A percentile compares a stretch with the other conserved stretches of the same genome.
These are phyloP conservation scores for Chrysoporthe cubensis DNA, from an alignment of 2,329 filamentous ascomycete genomes.

Conservation along the genomic window DNA sequence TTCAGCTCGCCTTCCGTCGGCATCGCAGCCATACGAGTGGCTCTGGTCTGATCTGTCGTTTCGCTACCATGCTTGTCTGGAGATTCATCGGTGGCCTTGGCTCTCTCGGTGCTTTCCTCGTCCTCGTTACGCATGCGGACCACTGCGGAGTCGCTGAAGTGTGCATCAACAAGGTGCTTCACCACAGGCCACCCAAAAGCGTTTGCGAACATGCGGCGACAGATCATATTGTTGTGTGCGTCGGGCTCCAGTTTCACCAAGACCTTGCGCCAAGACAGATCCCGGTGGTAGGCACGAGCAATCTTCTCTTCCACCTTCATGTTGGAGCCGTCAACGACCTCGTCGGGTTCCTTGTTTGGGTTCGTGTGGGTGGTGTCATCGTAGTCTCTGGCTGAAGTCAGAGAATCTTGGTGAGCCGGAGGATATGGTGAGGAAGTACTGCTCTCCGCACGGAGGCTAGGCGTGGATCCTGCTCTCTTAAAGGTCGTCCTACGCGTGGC, in stretches of 20 bases:
- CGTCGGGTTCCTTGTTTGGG: conserved; percentile 49
- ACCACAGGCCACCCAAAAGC: conserved; percentile 97
- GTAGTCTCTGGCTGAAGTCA: conserved; percentile 52
- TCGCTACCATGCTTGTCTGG: conserved; percentile 70
- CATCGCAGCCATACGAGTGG: conserved; percentile 8
- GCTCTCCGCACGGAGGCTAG: conserved; percentile 33
- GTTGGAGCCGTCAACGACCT: conserved; percentile 61
- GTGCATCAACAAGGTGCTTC: conserved; percentile 91
- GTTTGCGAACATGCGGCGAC: conserved; percentile 94
- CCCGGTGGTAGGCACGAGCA: conserved; percentile 89
- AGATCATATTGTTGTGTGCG: conserved; percentile 98
- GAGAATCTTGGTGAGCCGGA: conserved; percentile 48
- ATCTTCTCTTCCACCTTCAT: conserved; percentile 99
- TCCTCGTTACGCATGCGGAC: conserved; percentile 70
- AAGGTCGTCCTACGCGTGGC: conserved; percentile 38
- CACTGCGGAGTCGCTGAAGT: conserved; percentile 78
- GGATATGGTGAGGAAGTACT: conserved; percentile 41
- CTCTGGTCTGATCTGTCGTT: conserved; percentile 47
- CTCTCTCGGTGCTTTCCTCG: conserved; percentile 70
- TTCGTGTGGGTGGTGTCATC: conserved; percentile 55
- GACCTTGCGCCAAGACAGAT: conserved; percentile 94
- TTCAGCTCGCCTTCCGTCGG: not conserved
- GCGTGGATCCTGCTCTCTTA: conserved; percentile 26
- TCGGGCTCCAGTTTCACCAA: conserved; percentile 94
- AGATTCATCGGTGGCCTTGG: conserved; percentile 59